Evolutionary conservation across 2,329 filamentous ascomycete genomes (phyloP).

Genomic region (Periconia digitata): DNA sequence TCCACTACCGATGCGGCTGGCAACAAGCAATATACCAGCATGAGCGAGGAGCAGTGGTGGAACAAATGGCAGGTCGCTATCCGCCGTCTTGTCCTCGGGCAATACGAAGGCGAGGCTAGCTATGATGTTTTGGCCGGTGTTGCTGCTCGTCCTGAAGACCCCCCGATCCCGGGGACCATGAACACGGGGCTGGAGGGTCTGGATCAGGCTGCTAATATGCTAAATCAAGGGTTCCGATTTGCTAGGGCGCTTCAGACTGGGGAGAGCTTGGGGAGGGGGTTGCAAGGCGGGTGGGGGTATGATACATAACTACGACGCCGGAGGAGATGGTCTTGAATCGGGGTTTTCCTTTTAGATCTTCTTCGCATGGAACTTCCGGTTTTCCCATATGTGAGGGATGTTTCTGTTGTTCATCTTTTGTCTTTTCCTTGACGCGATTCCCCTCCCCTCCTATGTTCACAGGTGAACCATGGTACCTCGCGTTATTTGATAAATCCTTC

Average conservation of each 20-base stretch:
- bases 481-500: too few species aligned
- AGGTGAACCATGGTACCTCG: too few species aligned
- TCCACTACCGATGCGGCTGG: constrained; percentile 42
- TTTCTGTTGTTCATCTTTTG: too few species aligned
- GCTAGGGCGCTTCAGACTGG: constrained; percentile 30
- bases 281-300: constrained; percentile 39
- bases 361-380: too few species aligned
- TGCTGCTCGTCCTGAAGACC: constrained; percentile 48
- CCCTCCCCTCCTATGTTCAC: too few species aligned
- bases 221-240: constrained; percentile 37
- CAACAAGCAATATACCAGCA: constrained; percentile 52
- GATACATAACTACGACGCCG: constrained; percentile 17
- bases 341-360: neutral
- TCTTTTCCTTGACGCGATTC: too few species aligned
- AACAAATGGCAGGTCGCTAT: constrained; percentile 65
- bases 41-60: constrained; percentile 60
- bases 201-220: constrained; percentile 33
- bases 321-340: neutral
- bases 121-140: constrained; percentile 44
- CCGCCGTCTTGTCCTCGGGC: constrained; percentile 59
- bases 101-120: constrained; percentile 58
- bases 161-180: constrained; percentile 32
- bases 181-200: constrained; percentile 31
- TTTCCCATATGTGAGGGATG: too few species aligned
- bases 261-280: constrained; percentile 16